Evolutionary conservation across 1,139 yeast species (phyloP).

Genomic region (Blastobotrys serpentis): DNA sequence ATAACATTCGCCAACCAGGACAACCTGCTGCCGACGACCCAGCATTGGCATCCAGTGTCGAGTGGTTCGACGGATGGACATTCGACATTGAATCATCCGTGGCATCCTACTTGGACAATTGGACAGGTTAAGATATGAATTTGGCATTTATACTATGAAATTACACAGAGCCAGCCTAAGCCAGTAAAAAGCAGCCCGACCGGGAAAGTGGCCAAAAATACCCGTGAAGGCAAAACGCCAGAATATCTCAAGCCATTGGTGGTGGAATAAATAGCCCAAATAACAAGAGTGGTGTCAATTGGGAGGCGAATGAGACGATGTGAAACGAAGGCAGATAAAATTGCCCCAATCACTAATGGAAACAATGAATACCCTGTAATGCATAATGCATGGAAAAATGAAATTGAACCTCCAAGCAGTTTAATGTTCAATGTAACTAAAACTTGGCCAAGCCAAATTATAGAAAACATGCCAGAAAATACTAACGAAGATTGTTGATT

Average conservation of each 20-base stretch:
- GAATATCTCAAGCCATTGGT: conserved; percentile 63
- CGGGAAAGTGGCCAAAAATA: conserved; percentile 74
- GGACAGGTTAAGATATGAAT: background rate
- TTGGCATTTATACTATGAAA: conserved; percentile 51
- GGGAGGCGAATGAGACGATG: conserved; percentile 57
- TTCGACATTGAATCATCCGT: conserved; percentile 27
- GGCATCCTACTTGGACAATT: conserved; percentile 22
- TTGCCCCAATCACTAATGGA: conserved; percentile 68
- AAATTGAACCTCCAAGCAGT: conserved; percentile 68
- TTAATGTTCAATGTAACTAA: conserved; percentile 66
- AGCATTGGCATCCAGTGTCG: conserved; percentile 25
- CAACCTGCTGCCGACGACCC: conserved; percentile 5
- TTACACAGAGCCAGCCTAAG: conserved; percentile 75
- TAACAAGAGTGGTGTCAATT: conserved; percentile 52
- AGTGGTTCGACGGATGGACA: conserved; percentile 33
- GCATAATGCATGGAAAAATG: conserved; percentile 75
- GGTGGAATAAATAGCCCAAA: conserved; percentile 76
- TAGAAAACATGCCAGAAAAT: conserved; percentile 64
- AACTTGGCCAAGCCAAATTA: conserved; percentile 56
- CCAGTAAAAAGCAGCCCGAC: conserved; percentile 72
- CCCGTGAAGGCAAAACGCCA: conserved; percentile 68
- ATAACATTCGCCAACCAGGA: background rate
- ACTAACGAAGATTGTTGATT: conserved; percentile 44
- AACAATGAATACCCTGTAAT: conserved; percentile 81
- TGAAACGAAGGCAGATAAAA: conserved; percentile 56